Evolutionary conservation across 2,329 filamentous ascomycete genomes (phyloP).

Genomic region (Podosphaera xanthii): DNA sequence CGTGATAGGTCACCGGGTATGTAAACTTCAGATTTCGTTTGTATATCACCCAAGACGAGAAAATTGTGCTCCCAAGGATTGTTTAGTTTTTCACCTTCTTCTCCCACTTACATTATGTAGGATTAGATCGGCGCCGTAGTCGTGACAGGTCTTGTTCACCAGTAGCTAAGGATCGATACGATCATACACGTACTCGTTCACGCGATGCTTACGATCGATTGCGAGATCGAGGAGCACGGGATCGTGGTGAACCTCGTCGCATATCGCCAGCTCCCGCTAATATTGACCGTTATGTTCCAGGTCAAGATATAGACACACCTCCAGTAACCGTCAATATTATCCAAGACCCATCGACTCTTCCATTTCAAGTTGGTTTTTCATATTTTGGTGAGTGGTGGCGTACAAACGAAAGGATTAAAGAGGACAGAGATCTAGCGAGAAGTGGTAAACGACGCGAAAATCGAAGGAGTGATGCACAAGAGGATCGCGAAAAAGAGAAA

Average conservation of each 20-base stretch:
- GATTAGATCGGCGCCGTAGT: conserved; percentile 29
- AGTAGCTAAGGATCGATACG: conserved; percentile 47
- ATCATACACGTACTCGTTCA: conserved; percentile 35
- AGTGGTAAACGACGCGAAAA: conserved; percentile 46
- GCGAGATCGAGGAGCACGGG: conserved; percentile 13
- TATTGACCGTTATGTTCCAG: conserved; percentile 70
- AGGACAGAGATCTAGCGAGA: conserved; percentile 50
- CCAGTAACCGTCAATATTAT: conserved; percentile 40
- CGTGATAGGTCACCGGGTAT: conserved; percentile 48
- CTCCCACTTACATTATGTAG: conserved; percentile 18
- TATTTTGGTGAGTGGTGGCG: conserved; percentile 79
- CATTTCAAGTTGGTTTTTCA: conserved; percentile 66
- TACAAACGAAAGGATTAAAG: conserved; percentile 59
- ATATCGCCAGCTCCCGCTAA: conserved; percentile 37
- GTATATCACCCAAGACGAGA: not conserved
- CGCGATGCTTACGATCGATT: conserved; percentile 41
- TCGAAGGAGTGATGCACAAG: conserved; percentile 38
- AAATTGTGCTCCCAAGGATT: not conserved
- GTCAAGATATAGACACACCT: conserved; percentile 32
- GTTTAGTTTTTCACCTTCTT: not conserved
- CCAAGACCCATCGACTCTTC: conserved; percentile 46
- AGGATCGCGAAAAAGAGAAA: conserved; percentile 60
- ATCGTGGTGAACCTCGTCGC: conserved; percentile 32
- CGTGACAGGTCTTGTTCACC: conserved; percentile 51
- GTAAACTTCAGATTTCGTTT: conserved; percentile 16